Percentiles rank a stretch among this genome's conserved stretches.
Conservation (phyloP, 495 filamentous ascomycete genomes). For the Penicillium odoratum region DNA sequence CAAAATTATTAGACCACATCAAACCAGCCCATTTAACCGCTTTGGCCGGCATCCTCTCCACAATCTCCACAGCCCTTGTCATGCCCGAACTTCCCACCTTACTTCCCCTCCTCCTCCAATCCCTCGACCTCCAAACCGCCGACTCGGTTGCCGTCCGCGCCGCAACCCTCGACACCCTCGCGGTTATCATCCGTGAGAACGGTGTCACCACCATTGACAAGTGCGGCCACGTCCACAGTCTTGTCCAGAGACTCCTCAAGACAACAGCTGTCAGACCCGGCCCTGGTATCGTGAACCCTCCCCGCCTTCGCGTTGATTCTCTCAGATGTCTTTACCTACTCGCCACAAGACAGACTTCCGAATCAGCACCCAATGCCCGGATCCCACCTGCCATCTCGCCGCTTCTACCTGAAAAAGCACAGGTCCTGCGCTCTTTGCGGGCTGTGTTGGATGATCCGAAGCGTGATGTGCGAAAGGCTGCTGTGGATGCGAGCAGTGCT, state of each 20-base stretch:
- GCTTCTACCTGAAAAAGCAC: conserved; percentile 57
- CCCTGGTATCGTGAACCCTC: conserved; percentile 28
- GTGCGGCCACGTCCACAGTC: conserved; percentile 59
- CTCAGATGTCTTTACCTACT: conserved; percentile 58
- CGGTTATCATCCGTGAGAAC: conserved; percentile 58
- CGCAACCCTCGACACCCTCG: conserved; percentile 62
- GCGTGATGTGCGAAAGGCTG: conserved; percentile 65
- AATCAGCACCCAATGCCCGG: conserved; percentile 28
- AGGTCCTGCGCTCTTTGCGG: conserved; percentile 56
- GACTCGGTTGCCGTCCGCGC: conserved; percentile 56
- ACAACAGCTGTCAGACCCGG: conserved; percentile 30
- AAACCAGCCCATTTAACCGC: conserved; percentile 67
- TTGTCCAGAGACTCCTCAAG: conserved; percentile 59
- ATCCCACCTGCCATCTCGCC: conserved; percentile 42
- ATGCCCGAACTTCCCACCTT: conserved; percentile 59
- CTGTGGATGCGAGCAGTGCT: conserved; percentile 64
- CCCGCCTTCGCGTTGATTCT: conserved; percentile 51
- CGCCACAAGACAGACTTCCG: conserved; percentile 38
- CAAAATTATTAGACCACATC: conserved; percentile 29
- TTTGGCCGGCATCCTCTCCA: conserved; percentile 62
- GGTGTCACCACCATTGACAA: conserved; percentile 50
- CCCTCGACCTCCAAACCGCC: conserved; percentile 58
- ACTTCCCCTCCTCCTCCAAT: conserved; percentile 68
- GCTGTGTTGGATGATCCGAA: conserved; percentile 65
- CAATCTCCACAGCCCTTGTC: conserved; percentile 59